phyloP scores from a whole-genome alignment of 352 stramenopile genomes.

The Globisporangium carolinianum region DNA sequence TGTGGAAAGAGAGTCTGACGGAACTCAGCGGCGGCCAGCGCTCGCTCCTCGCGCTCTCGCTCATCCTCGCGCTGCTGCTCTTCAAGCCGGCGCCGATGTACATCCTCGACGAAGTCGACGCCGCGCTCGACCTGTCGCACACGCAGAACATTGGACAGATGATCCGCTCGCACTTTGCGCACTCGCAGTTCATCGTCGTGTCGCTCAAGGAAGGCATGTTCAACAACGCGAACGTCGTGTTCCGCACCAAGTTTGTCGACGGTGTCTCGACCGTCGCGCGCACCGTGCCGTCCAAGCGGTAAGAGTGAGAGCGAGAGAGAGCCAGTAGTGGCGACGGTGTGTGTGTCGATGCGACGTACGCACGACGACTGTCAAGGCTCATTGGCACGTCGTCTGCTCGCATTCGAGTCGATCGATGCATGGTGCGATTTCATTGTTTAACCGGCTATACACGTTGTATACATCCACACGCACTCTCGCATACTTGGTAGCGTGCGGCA shows the following conservation, averaged over 20 bases:
- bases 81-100: slow-evolving; percentile 99
- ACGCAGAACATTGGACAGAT: slow-evolving; percentile 99
- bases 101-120: slow-evolving; percentile 99
- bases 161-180: slow-evolving; percentile 98
- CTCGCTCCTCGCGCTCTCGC: slow-evolving; percentile 97
- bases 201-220: slow-evolving; percentile 99
- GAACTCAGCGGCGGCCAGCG: slow-evolving; percentile 98
- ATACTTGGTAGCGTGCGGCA: too few species aligned
- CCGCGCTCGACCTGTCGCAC: slow-evolving; percentile 98
- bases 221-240: slow-evolving; percentile 99
- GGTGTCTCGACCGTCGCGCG: slow-evolving; percentile 98
- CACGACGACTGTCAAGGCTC: too few species aligned
- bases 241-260: slow-evolving; percentile 99
- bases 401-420: too few species aligned
- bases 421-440: too few species aligned
- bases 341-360: too few species aligned
- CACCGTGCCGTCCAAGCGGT: slow-evolving; percentile 73
- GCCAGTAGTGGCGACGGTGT: too few species aligned
- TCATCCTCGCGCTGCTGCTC: slow-evolving; percentile 97
- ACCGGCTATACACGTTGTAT: too few species aligned
- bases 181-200: slow-evolving; percentile 99
- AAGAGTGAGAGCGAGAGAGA: slow-evolving; percentile 4
- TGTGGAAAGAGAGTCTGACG: slow-evolving; percentile 99
- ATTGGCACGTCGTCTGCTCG: too few species aligned
- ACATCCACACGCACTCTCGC: not conserved